Evolutionary conservation across 2,329 filamentous ascomycete species (phyloP).

Genomic region (Dryadomyces quercivorus): DNA sequence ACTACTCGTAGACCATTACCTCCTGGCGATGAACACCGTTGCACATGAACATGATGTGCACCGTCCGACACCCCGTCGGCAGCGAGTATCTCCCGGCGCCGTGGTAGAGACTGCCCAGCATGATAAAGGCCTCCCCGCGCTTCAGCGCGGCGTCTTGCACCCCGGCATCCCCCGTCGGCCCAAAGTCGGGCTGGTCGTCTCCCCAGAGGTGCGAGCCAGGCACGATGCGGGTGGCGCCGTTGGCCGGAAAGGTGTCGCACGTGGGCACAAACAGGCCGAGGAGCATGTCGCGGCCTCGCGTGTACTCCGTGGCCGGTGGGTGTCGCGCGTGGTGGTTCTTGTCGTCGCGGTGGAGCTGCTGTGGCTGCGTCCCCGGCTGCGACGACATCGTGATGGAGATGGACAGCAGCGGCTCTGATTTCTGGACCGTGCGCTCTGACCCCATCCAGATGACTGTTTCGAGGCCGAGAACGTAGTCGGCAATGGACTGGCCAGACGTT

Average conservation of each 20-base stretch:
- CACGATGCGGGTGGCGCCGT: conserved; percentile 4
- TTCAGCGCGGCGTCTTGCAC: conserved; percentile 1
- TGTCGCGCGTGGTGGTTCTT: conserved; percentile 6
- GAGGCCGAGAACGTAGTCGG: conserved; percentile 1
- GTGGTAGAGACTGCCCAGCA: conserved; percentile 4
- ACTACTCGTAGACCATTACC: no score
- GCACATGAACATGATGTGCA: conserved; percentile 7
- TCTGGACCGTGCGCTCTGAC: not conserved
- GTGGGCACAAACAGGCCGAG: conserved; percentile 5
- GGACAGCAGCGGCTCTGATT: conserved; percentile 4
- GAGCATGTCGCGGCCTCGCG: conserved; percentile 3
- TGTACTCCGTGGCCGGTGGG: not conserved
- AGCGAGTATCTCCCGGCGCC: not conserved
- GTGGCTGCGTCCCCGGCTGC: not conserved
- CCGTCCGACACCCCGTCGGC: conserved; percentile 2
- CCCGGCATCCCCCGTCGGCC: not conserved
- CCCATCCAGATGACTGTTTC: conserved; percentile 3
- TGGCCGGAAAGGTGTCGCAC: conserved; percentile 3
- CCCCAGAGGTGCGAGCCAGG: conserved; percentile 6
- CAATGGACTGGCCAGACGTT: no score
- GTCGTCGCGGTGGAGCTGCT: conserved; percentile 5
- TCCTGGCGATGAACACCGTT: conserved; percentile 4
- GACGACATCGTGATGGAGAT: conserved; percentile 6
- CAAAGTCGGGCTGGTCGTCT: conserved; percentile 5
- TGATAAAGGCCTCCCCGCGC: conserved; percentile 5